Conservation (phyloP, 2,329 filamentous ascomycete genomes). For the Dactylella cylindrospora region DNA sequence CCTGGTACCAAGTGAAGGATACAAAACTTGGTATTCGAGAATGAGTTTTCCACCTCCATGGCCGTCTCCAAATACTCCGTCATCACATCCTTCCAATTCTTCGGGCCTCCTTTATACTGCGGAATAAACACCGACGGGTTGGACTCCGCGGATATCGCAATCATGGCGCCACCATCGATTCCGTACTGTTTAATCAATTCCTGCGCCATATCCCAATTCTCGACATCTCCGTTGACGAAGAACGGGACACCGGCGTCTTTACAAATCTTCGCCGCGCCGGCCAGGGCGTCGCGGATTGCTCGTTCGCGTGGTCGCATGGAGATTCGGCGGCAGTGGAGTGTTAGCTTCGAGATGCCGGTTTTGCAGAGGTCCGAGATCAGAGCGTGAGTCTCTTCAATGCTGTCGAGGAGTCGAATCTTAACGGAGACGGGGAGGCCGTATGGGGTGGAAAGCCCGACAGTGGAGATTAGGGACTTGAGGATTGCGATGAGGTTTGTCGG, state of each 20-base stretch:
- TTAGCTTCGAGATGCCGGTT: conserved; percentile 89
- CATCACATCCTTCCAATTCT: conserved; percentile 73
- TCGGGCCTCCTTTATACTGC: conserved; percentile 67
- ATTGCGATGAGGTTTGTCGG: conserved; percentile 84
- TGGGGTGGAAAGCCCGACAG: conserved; percentile 64
- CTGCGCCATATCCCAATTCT: conserved; percentile 69
- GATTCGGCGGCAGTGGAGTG: conserved; percentile 92
- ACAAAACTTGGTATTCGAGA: conserved; percentile 87
- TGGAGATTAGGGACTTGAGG: conserved; percentile 74
- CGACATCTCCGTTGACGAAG: conserved; percentile 93
- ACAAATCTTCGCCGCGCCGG: conserved; percentile 80
- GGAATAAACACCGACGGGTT: conserved; percentile 85
- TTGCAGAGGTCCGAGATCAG: conserved; percentile 76
- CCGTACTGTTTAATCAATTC: conserved; percentile 73
- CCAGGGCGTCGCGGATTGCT: conserved; percentile 80
- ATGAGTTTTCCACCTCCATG: conserved; percentile 79
- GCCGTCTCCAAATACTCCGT: conserved; percentile 71
- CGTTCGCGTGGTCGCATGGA: conserved; percentile 90
- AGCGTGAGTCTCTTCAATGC: conserved; percentile 70
- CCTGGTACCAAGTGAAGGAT: conserved; percentile 70
- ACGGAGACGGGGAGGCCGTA: conserved; percentile 68
- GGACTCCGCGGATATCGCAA: conserved; percentile 85
- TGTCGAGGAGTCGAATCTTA: conserved; percentile 87
- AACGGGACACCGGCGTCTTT: conserved; percentile 84
- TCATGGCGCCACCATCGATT: conserved; percentile 89